Evolutionary conservation across 2,329 filamentous ascomycete genomes (phyloP), one percentile per base, ranked within the genome.

Genomic region (Thielaviopsis ethacetica): DNA sequence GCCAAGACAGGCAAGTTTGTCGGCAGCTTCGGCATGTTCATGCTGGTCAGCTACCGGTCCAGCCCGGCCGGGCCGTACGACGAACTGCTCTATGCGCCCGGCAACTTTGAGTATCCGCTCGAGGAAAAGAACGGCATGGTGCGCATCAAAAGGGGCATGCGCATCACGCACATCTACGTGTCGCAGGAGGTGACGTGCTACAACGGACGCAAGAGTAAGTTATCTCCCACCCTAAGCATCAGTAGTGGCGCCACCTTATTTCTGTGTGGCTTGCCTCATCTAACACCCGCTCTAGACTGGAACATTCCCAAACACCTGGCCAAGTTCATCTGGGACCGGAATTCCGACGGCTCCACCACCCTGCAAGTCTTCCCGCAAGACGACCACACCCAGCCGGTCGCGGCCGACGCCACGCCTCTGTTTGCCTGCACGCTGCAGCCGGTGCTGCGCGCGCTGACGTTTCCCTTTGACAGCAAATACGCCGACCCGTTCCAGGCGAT

Each of bases 271-370:
- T 6, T 26, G 3, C 24, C 6, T 26, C 24, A 17, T 5, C 12
- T 41, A 34, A 54, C 50, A 54, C 50, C 34, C 2, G 6, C 24
- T 19, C 15, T 52, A 76, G 75, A 79, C 62, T 80, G 76, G 77
- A 79, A 78, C 63, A 74, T 77, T 30, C 76, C 77, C 13, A 80
- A 80, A 63, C 76, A 80, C 59, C 71, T 80, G 15, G 78, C 78
- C 41, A 68, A 68, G 12, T 80, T 80, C 64, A 70, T 71, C 15
- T 80, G 75, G 71, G 66, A 67, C 15, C 64, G 69, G 19, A 62
- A 68, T 38, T 60, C 68, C 5, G 66, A 72, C 60, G 70, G 69
- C 34, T 67, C 69, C 30, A 70, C 68, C 19, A 67, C 65, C 7
- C 70, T 78, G 60, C 68, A 72, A 47, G 73, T 79, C 30, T 75